Base-by-base conservation (phyloP, 495 filamentous ascomycete species). In the Daldinia childiae region DNA sequence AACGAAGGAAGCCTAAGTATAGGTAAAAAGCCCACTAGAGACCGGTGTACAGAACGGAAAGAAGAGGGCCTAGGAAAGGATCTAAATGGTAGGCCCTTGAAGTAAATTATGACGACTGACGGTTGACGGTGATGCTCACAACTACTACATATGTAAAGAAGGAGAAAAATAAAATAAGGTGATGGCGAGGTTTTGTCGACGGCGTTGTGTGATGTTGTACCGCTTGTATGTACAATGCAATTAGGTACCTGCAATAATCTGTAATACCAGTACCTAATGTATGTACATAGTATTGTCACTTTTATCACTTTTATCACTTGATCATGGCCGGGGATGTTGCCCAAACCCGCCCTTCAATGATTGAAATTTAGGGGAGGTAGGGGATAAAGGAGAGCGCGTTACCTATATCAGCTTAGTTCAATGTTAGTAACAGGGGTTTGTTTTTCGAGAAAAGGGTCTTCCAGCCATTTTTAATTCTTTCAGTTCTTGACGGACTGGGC, bases 331-430 rank as follows among this genome's bases (percentile, higher is more conserved):
- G n/a, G 24, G 24, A 36, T 45, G 52, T 43, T 58, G 66, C 50
- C n/a, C n/a, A 61, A 58, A 48, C 43, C 43, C 66, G 60, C 39
- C 52, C 69, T 66, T 64, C 58, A 66, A 69, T 43, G 51, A 57
- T 54, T 17, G 71, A 74, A 61, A 67, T 71, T 74, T 71, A 66
- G 64, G 58, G 63, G 64, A 65, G 58, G 57, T 68, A 72, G 69
- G 73, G 73, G 62, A 74, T 75, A 78, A 78, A 71, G 76, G 71
- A 66, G 58, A 67, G 43, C 43, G 71, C 71, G 27, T 73, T 76
- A 55, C 76, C 74, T 68, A 38, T 39, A 69, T 29, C 36, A 38
- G 71, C 1, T 50, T 78, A 78, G 76, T 19, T 17, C 29, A 7
- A 51, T 15, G 6, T 45, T 39, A 17, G 41, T 51, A 41, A 58